Percentiles rank a stretch among this genome's conserved stretches.
Conservation (phyloP, 257 asterid genomes). For the Lycium ferocissimum region DNA sequence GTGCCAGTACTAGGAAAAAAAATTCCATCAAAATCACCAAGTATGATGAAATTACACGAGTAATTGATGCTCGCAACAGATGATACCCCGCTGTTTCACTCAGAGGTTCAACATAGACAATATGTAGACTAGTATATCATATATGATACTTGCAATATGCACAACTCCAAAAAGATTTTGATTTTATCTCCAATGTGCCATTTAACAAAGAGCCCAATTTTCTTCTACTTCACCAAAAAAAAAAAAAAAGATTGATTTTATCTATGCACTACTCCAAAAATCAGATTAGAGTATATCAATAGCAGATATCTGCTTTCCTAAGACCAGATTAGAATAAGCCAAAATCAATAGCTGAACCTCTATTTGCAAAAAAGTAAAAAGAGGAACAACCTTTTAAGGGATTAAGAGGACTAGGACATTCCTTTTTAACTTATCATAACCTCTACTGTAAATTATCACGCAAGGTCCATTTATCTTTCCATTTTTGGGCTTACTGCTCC, state of each 20-base stretch:
- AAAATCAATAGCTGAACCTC: not conserved
- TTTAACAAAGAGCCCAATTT: not conserved
- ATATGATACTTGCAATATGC: not conserved
- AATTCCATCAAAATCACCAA: not conserved
- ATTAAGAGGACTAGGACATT: not conserved
- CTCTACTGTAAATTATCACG: conserved; percentile 9
- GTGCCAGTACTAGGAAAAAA: not conserved
- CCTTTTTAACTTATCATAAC: not conserved
- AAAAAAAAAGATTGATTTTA: not conserved
- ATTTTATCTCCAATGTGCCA: not conserved
- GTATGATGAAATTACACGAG: conserved; percentile 15
- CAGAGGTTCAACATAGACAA: not conserved
- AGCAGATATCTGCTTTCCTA: not conserved
- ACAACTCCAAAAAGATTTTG: not conserved
- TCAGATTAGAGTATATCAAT: not conserved
- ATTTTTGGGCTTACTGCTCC: not conserved
- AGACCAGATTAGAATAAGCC: not conserved
- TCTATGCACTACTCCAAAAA: not conserved
- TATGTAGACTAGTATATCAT: not conserved
- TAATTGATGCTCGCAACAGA: not conserved
- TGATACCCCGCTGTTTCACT: not conserved
- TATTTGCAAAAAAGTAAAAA: not conserved
- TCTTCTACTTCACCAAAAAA: not conserved
- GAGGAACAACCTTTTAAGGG: not conserved
- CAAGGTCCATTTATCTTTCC: not conserved